A percentile compares a stretch with the other conserved stretches of the same genome.
phyloP scores from a whole-genome alignment of 345 rosid genomes.

The Triadica sebifera region DNA sequence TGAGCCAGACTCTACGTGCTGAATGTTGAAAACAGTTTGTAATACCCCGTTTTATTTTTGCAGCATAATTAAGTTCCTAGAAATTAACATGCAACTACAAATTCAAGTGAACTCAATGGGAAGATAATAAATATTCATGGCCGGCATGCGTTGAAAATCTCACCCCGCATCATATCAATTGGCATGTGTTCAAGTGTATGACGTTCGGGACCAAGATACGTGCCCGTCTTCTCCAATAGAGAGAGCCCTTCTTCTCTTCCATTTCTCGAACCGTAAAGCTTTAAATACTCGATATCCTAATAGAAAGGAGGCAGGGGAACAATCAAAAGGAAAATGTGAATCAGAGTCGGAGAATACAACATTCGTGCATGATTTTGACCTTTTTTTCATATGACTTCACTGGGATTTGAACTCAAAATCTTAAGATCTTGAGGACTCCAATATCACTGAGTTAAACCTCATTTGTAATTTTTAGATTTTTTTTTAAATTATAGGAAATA shows the following conservation, averaged over 20 bases:
- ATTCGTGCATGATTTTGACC: background rate
- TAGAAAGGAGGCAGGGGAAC: background rate
- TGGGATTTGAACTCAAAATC: background rate
- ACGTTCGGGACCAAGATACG: conserved; percentile 84
- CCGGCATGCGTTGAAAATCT: conserved; percentile 68
- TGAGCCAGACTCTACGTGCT: background rate
- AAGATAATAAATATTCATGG: conserved; percentile 12
- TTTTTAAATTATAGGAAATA: no score
- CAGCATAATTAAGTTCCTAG: background rate
- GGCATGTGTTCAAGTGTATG: conserved; percentile 86
- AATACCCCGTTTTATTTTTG: background rate
- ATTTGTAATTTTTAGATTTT: no score
- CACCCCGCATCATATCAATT: conserved; percentile 81
- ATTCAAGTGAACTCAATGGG: background rate
- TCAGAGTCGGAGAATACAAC: no score
- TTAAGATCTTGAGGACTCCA: background rate
- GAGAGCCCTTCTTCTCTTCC: conserved; percentile 75
- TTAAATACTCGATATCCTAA: conserved; percentile 83
- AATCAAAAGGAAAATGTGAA: no score
- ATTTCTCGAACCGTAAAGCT: conserved; percentile 64
- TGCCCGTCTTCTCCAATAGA: conserved; percentile 80
- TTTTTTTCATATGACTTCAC: background rate
- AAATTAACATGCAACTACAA: conserved; percentile 5
- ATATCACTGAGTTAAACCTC: no score
- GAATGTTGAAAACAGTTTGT: background rate